A percentile compares a stretch with the other conserved stretches of the same genome.
Evolutionary conservation across 2,329 filamentous ascomycete species (phyloP).

Genomic region (Monilinia laxa): DNA sequence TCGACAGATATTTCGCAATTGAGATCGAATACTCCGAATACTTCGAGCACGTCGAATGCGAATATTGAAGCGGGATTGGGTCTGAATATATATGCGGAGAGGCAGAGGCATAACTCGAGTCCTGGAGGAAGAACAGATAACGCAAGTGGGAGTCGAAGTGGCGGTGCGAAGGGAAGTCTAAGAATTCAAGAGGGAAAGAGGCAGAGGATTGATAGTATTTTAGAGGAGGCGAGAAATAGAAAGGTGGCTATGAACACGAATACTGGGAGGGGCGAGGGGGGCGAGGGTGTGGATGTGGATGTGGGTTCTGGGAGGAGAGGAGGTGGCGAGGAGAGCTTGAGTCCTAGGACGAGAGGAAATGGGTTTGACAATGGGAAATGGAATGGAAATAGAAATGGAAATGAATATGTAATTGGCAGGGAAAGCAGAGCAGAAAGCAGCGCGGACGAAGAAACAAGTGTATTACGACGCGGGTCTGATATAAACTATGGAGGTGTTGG

Average conservation of each 20-base stretch:
- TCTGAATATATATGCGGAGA: not conserved
- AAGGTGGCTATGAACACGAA: slow-evolving; percentile 23
- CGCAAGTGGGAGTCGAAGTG: not conserved
- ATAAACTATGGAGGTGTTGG: slow-evolving; percentile 11
- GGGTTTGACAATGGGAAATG: not conserved
- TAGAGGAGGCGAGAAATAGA: slow-evolving; percentile 32
- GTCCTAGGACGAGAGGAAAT: not conserved
- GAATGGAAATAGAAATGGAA: too few relatives aligned
- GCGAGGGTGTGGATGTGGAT: not conserved
- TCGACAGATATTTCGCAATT: not conserved
- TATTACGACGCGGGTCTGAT: slow-evolving; percentile 34
- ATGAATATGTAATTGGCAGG: not conserved
- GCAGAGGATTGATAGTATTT: slow-evolving; percentile 32
- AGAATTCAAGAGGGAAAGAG: slow-evolving; percentile 1
- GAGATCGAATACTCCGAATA: not conserved
- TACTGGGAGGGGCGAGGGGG: not conserved
- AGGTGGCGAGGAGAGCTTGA: not conserved
- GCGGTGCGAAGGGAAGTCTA: not conserved
- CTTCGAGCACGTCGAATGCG: not conserved
- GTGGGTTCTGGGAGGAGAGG: not conserved
- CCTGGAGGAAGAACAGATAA: not conserved
- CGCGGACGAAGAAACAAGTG: slow-evolving; percentile 44
- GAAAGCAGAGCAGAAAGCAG: slow-evolving; percentile 32
- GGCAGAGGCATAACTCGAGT: not conserved
- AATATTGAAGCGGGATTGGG: not conserved